Conservation (phyloP, 78 protist genomes). For the Dictyostelium capitatum region DNA sequence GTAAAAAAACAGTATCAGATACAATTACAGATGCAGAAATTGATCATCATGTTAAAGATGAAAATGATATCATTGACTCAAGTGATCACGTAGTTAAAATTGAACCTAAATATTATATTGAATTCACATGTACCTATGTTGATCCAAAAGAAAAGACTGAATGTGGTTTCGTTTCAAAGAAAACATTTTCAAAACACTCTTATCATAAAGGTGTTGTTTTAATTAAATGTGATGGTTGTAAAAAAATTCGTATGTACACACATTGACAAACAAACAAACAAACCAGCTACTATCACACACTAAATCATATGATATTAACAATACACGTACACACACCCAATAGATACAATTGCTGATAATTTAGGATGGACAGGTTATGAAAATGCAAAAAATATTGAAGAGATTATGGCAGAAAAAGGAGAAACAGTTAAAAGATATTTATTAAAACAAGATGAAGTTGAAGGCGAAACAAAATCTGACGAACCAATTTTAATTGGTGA, state of each 20-base stretch:
- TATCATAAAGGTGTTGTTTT: conserved; percentile 79
- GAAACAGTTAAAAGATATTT: conserved; percentile 34
- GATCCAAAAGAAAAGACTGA: conserved; percentile 25
- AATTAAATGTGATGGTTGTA: conserved; percentile 69
- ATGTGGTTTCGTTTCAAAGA: conserved; percentile 71
- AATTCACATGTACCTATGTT: conserved; percentile 67
- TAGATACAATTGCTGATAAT: conserved; percentile 69
- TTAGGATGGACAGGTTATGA: conserved; percentile 70
- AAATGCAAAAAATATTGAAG: conserved; percentile 65
- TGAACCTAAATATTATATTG: conserved; percentile 72
- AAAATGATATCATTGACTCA: background rate
- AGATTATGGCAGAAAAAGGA: conserved; percentile 61
- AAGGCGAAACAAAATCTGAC: background rate
- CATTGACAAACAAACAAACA: background rate
- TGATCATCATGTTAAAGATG: conserved; percentile 27
- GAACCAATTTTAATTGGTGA: conserved; percentile 19
- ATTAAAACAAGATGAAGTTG: conserved; percentile 29
- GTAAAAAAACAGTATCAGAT: conserved; percentile 21
- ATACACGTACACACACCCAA: background rate
- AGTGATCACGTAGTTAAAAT: background rate
- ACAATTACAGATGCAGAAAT: conserved; percentile 41
- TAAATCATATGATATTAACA: too few relatives aligned
- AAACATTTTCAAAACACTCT: conserved; percentile 71
- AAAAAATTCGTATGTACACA: conserved; percentile 58
- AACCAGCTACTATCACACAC: background rate